A percentile compares a stretch with the other conserved stretches of the same genome.
These are phyloP conservation scores for Didymellaceae sp. DNA, from an alignment of 2,329 filamentous ascomycete species.

Conservation along the genomic window DNA sequence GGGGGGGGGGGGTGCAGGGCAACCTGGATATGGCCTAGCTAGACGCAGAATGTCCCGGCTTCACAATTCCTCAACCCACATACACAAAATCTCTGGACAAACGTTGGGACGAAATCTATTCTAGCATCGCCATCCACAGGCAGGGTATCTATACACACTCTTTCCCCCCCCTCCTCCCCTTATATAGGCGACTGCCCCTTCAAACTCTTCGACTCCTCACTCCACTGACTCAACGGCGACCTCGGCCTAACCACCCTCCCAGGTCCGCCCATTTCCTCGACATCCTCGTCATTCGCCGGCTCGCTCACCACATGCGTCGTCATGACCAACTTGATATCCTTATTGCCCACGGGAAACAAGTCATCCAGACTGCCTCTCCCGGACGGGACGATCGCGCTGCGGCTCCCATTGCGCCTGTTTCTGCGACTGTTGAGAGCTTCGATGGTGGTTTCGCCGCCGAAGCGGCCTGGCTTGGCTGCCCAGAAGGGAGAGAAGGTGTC, in stretches of 20 bases:
- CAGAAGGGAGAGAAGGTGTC: slow-evolving; percentile 48
- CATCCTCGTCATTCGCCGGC: slow-evolving; percentile 41
- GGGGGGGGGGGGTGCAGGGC: too few species aligned
- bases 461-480: slow-evolving; percentile 42
- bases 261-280: slow-evolving; percentile 42
- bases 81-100: too few species aligned
- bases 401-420: slow-evolving; percentile 20
- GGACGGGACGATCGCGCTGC: slow-evolving; percentile 25
- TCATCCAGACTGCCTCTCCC: slow-evolving; percentile 34
- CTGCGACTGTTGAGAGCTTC: slow-evolving; percentile 29
- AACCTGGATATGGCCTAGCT: too few species aligned
- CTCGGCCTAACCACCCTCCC: slow-evolving; percentile 31
- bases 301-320: slow-evolving; percentile 45
- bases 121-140: too few species aligned
- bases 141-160: slow-evolving; percentile 8
- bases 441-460: slow-evolving; percentile 56
- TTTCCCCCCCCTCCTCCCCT: neutral
- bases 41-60: too few species aligned
- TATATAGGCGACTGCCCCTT: slow-evolving; percentile 18
- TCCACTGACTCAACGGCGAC: slow-evolving; percentile 41
- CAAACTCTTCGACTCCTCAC: slow-evolving; percentile 37
- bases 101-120: too few species aligned
- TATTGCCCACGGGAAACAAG: slow-evolving; percentile 24
- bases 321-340: slow-evolving; percentile 46
- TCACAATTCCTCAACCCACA: too few species aligned